phyloP scores from a whole-genome alignment of 495 filamentous ascomycete species.

The Elaphomyces granulatus region DNA sequence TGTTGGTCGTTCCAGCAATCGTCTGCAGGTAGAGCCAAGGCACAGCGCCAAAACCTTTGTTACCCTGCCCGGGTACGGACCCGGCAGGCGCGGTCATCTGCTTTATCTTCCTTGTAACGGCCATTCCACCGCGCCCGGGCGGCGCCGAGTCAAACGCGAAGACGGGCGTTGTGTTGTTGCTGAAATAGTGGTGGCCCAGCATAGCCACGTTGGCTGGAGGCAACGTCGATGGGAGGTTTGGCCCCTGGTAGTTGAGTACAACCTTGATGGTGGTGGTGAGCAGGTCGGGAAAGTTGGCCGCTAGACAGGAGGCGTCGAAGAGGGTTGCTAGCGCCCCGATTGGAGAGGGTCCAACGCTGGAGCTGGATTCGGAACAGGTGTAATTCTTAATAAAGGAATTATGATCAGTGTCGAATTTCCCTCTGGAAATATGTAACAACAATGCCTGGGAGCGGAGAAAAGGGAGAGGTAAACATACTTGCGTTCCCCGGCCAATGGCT shows the following conservation, averaged over 20 bases:
- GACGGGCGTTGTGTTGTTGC: conserved; percentile 48
- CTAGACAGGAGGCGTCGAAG: conserved; percentile 75
- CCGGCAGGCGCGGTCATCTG: conserved; percentile 42
- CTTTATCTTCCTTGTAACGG: conserved; percentile 43
- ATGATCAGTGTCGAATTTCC: conserved; percentile 3
- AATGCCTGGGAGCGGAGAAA: background rate
- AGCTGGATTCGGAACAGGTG: conserved; percentile 51
- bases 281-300: conserved; percentile 48
- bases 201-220: conserved; percentile 42
- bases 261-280: conserved; percentile 35
- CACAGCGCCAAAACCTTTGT: conserved; percentile 48
- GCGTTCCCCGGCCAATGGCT: conserved; percentile 70
- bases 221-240: conserved; percentile 32
- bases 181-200: conserved; percentile 70
- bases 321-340: conserved; percentile 72
- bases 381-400: conserved; percentile 52
- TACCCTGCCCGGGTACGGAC: conserved; percentile 35
- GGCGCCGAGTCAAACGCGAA: conserved; percentile 58
- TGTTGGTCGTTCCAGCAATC: conserved; percentile 37
- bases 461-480: conserved; percentile 19
- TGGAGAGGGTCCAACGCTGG: conserved; percentile 42
- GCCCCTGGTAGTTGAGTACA: conserved; percentile 15
- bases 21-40: conserved; percentile 35
- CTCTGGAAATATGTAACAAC: background rate
- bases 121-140: conserved; percentile 41